Evolutionary conservation across 75 land plant genomes (phyloP).

Genomic region (Sequoiadendron giganteum): DNA sequence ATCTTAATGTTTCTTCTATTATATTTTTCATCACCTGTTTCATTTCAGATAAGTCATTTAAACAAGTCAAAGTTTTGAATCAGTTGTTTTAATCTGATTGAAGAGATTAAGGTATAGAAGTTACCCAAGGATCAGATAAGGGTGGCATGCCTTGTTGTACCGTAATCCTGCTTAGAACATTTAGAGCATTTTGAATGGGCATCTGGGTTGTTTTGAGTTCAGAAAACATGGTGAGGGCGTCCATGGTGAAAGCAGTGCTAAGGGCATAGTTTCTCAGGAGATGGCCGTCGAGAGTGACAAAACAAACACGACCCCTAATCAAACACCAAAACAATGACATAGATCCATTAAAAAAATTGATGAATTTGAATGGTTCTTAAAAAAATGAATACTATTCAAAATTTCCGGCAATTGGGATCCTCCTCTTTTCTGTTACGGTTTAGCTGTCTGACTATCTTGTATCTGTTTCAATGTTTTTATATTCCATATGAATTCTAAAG

Average conservation of each 20-base stretch:
- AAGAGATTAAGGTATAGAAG: neutral
- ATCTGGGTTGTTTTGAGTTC: too few species aligned
- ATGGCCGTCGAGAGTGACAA: slow-evolving; percentile 68
- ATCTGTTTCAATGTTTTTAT: too few species aligned
- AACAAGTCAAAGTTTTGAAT: too few species aligned
- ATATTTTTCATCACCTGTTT: slow-evolving; percentile 47
- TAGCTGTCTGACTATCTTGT: too few species aligned
- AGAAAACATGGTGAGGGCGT: slow-evolving; percentile 36
- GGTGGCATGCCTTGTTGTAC: slow-evolving; percentile 74
- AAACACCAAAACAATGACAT: neutral
- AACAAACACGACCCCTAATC: slow-evolving; percentile 62
- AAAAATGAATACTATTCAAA: too few species aligned
- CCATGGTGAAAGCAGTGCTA: slow-evolving; percentile 42
- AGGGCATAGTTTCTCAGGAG: slow-evolving; percentile 46
- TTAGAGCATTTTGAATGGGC: neutral
- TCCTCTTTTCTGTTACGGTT: too few species aligned
- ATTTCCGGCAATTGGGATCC: too few species aligned
- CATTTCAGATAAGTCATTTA: neutral
- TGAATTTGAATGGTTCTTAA: too few species aligned
- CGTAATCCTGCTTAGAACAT: slow-evolving; percentile 11
- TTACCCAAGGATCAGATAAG: slow-evolving; percentile 58
- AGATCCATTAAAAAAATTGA: too few species aligned
- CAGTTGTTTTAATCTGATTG: too few species aligned
- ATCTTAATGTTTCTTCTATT: slow-evolving; percentile 42
- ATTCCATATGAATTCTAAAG: too few species aligned